Conservation (phyloP, 2,329 filamentous ascomycete genomes). For the Trichoderma atrobrunneum region DNA sequence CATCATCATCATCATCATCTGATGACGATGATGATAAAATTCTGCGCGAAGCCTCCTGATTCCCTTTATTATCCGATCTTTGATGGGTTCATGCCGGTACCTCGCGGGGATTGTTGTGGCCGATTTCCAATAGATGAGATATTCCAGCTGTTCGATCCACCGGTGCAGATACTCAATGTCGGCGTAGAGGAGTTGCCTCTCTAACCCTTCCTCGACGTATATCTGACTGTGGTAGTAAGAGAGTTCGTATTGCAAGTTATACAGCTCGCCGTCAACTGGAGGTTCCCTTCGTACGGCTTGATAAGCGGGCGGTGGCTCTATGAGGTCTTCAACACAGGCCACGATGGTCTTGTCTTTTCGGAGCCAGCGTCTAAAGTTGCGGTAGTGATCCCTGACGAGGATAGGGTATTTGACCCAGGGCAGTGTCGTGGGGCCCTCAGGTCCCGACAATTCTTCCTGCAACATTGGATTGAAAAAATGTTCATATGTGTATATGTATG, state of each 20-base stretch:
- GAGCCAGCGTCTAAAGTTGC: neutral
- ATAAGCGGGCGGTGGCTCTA: constrained; percentile 21
- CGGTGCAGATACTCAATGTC: constrained; percentile 16
- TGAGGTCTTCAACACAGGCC: constrained; percentile 18
- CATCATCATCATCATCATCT: neutral
- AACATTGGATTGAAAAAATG: neutral
- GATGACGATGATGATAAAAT: too few species aligned
- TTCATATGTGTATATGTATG: neutral
- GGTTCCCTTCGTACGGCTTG: neutral
- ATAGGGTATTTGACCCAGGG: neutral
- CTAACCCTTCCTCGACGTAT: neutral
- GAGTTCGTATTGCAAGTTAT: neutral
- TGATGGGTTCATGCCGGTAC: neutral
- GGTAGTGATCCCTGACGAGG: neutral
- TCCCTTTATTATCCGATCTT: neutral
- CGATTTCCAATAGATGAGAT: neutral
- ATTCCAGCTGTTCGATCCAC: constrained; percentile 22
- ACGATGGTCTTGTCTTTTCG: neutral
- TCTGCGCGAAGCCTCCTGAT: neutral
- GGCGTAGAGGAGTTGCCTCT: constrained; percentile 14
- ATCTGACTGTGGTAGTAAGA: neutral
- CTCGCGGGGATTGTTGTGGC: neutral
- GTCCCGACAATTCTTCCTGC: neutral
- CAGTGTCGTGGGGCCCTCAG: neutral
- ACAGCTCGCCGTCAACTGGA: neutral